These are phyloP conservation scores for Xylariaceae sp. DNA, from an alignment of 2,329 filamentous ascomycete genomes.

Conservation along the genomic window DNA sequence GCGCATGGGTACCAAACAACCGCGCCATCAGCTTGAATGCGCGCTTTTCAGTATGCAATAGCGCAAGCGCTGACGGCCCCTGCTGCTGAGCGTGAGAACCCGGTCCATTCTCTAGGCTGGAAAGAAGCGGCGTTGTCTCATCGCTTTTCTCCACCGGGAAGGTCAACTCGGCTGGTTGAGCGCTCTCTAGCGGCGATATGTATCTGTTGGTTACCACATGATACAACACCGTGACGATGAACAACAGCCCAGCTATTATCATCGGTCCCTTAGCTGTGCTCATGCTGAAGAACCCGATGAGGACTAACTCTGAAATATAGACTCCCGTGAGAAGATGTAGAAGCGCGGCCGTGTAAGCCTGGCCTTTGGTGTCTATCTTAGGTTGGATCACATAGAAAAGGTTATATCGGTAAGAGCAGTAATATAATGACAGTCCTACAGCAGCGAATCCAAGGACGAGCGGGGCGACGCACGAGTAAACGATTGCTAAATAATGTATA, in stretches of 20 bases:
- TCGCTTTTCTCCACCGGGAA: constrained; percentile 17
- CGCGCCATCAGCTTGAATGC: constrained; percentile 26
- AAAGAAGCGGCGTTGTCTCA: constrained; percentile 29
- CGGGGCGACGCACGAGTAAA: constrained; percentile 71
- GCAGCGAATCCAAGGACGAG: constrained; percentile 68
- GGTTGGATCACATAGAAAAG: constrained; percentile 67
- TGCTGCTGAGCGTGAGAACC: constrained; percentile 26
- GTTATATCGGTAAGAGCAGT: constrained; percentile 72
- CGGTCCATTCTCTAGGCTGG: constrained; percentile 27
- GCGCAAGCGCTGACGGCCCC: constrained; percentile 21
- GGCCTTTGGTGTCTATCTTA: constrained; percentile 68
- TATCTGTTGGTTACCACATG: constrained; percentile 43
- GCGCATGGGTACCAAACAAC: constrained; percentile 31
- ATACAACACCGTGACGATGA: constrained; percentile 59
- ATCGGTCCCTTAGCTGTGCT: constrained; percentile 54
- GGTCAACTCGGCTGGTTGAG: constrained; percentile 27
- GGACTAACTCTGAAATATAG: constrained; percentile 63
- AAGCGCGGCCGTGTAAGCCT: constrained; percentile 65
- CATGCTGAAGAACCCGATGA: constrained; percentile 67
- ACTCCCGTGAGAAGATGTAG: constrained; percentile 69
- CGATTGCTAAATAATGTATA: constrained; percentile 42
- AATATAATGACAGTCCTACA: constrained; percentile 65
- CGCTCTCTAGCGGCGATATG: constrained; percentile 31
- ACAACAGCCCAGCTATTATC: constrained; percentile 57
- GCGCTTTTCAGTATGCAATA: constrained; percentile 19